Percentiles rank a stretch among this genome's conserved stretches.
phyloP scores from a whole-genome alignment of 2,329 filamentous ascomycete species.

The Neonectria sp. region DNA sequence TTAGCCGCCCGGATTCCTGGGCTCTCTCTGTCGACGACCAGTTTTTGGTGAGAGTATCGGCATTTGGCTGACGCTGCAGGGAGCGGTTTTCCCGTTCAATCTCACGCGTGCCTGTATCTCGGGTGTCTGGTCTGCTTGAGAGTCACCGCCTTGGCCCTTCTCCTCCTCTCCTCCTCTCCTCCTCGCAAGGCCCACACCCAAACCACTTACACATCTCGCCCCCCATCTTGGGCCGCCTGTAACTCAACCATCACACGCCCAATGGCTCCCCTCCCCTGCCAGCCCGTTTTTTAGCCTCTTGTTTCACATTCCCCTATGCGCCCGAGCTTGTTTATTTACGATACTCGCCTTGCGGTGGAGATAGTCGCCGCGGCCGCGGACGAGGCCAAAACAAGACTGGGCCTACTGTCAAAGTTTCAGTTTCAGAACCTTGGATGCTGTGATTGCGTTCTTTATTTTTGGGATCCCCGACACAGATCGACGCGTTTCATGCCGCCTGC shows the following conservation, averaged over 20 bases:
- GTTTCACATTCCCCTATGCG: constrained; percentile 9
- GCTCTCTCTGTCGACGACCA: neutral
- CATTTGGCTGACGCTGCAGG: constrained; percentile 5
- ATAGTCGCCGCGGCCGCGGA: neutral
- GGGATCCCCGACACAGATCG: neutral
- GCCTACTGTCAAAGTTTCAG: constrained; percentile 22
- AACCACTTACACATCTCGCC: neutral
- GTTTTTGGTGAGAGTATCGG: neutral
- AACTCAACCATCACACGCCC: constrained; percentile 3
- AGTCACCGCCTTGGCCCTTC: neutral
- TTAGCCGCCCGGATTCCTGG: constrained; percentile 40
- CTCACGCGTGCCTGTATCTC: neutral
- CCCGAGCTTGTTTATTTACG: neutral
- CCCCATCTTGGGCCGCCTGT: neutral
- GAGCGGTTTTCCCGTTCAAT: neutral
- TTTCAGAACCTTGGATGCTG: neutral
- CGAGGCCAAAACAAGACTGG: neutral
- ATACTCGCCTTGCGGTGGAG: neutral
- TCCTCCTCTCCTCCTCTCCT: neutral
- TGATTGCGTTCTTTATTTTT: constrained; percentile 21
- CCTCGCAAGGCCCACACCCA: neutral
- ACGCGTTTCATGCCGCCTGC: constrained; percentile 9
- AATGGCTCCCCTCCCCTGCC: neutral
- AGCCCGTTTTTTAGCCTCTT: constrained; percentile 3
- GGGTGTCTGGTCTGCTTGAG: neutral